Evolutionary conservation across 345 rosid species (phyloP).

Genomic region (Citrus cavaleriei): DNA sequence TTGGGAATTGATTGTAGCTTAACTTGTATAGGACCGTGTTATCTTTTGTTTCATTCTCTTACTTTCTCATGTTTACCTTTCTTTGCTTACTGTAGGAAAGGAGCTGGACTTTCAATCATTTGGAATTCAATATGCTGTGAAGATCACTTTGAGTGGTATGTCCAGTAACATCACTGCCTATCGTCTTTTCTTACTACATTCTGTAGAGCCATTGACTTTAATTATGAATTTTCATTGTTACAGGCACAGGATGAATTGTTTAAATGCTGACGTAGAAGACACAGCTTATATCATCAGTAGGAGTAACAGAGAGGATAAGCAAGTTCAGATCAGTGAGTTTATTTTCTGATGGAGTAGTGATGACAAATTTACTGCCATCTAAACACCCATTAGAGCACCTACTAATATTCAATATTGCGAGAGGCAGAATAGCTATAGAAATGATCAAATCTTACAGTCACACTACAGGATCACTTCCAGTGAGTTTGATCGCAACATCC

Average conservation of each 20-base stretch:
- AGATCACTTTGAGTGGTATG: slow-evolving; percentile 69
- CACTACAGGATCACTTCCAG: background rate
- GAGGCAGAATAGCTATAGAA: background rate
- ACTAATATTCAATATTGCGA: background rate
- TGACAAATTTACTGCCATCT: background rate
- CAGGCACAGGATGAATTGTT: slow-evolving; percentile 76
- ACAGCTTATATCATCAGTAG: slow-evolving; percentile 34
- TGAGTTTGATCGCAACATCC: background rate
- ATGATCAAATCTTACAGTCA: background rate
- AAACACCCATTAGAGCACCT: background rate
- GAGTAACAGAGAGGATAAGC: slow-evolving; percentile 19
- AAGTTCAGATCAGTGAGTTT: slow-evolving; percentile 49
- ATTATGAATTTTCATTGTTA: background rate
- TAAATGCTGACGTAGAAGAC: slow-evolving; percentile 45
- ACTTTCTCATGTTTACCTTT: background rate
- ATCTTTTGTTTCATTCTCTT: background rate
- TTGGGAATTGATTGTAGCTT: background rate
- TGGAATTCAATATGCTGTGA: slow-evolving; percentile 68
- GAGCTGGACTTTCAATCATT: slow-evolving; percentile 49
- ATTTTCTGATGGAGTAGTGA: slow-evolving; percentile 38
- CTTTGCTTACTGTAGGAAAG: slow-evolving; percentile 38
- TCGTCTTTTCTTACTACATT: background rate
- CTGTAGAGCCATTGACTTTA: background rate
- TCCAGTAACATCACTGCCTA: background rate
- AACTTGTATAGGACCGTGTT: background rate